Percentiles rank a stretch among this genome's conserved stretches.
Evolutionary conservation across 1,284 basidiomycete genomes (phyloP).

Genomic region (Cutaneotrichosporon cutaneum): DNA sequence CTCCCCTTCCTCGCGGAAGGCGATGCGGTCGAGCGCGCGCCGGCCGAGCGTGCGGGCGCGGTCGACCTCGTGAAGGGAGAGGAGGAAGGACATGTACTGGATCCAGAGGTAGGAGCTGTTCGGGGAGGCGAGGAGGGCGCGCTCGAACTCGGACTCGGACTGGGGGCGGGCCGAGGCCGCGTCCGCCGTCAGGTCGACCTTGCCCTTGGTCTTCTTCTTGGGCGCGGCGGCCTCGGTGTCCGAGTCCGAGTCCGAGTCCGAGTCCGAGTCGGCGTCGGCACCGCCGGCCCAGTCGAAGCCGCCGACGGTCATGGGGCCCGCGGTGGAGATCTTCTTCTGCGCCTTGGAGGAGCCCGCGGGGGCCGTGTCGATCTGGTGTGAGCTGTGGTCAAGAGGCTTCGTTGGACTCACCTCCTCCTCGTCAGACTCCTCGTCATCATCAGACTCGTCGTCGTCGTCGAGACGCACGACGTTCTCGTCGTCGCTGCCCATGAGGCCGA

Average conservation of each 20-base stretch:
- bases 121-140: slow-evolving; percentile 88
- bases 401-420: slow-evolving; percentile 27
- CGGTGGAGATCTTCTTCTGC: slow-evolving; percentile 31
- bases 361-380: slow-evolving; percentile 23
- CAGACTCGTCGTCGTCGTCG: slow-evolving; percentile 26
- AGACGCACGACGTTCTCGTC: slow-evolving; percentile 30
- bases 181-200: slow-evolving; percentile 76
- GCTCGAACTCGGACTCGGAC: slow-evolving; percentile 92
- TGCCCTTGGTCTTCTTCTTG: slow-evolving; percentile 58
- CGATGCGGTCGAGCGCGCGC: slow-evolving; percentile 83
- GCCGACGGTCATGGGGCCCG: slow-evolving; percentile 51
- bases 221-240: slow-evolving; percentile 22
- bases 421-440: slow-evolving; percentile 32
- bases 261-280: slow-evolving; percentile 51
- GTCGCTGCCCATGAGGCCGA: slow-evolving; percentile 21
- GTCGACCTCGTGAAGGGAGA: slow-evolving; percentile 91
- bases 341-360: slow-evolving; percentile 25
- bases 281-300: slow-evolving; percentile 59
- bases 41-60: slow-evolving; percentile 85
- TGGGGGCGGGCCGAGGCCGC: slow-evolving; percentile 76
- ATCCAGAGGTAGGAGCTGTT: slow-evolving; percentile 99
- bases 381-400: not conserved
- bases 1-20: slow-evolving; percentile 94
- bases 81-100: slow-evolving; percentile 98
- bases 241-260: slow-evolving; percentile 55